These are phyloP conservation scores for Colletotrichum cuscutae DNA, from an alignment of 2,329 filamentous ascomycete genomes.

Conservation along the genomic window DNA sequence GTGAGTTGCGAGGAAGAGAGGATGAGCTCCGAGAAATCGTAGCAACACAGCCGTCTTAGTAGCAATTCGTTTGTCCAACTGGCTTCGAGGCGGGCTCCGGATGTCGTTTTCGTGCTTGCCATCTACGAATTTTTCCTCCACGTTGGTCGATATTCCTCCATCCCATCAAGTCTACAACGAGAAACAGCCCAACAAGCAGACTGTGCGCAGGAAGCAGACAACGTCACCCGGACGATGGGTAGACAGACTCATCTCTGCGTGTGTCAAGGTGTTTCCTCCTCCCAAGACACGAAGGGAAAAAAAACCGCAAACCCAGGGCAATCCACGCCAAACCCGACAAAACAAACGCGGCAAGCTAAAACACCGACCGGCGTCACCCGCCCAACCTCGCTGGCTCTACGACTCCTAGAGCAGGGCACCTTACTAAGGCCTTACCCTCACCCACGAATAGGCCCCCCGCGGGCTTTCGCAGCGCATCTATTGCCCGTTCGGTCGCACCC, in stretches of 20 bases:
- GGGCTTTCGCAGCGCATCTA: background rate
- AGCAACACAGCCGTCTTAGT: background rate
- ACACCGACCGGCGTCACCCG: slow-evolving; percentile 6
- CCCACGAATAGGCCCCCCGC: background rate
- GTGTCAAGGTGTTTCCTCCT: background rate
- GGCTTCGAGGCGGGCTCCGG: background rate
- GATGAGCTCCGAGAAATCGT: background rate
- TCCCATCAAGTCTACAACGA: too few species aligned
- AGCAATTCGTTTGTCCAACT: background rate
- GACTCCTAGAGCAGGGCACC: background rate
- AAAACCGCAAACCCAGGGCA: background rate
- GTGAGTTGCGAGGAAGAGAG: background rate
- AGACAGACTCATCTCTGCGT: background rate
- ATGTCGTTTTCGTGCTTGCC: background rate
- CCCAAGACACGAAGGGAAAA: too few species aligned
- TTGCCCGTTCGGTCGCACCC: background rate
- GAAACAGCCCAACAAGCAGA: background rate
- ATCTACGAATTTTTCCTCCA: background rate
- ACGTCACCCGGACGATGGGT: background rate
- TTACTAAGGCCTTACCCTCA: too few species aligned
- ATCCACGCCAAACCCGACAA: background rate
- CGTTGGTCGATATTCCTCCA: background rate
- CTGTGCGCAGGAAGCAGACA: background rate
- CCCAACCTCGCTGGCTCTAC: background rate
- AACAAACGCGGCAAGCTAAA: slow-evolving; percentile 7